These are phyloP conservation scores for Gnomoniopsis smithogilvyi DNA, from an alignment of 2,329 filamentous ascomycete genomes.

Conservation along the genomic window DNA sequence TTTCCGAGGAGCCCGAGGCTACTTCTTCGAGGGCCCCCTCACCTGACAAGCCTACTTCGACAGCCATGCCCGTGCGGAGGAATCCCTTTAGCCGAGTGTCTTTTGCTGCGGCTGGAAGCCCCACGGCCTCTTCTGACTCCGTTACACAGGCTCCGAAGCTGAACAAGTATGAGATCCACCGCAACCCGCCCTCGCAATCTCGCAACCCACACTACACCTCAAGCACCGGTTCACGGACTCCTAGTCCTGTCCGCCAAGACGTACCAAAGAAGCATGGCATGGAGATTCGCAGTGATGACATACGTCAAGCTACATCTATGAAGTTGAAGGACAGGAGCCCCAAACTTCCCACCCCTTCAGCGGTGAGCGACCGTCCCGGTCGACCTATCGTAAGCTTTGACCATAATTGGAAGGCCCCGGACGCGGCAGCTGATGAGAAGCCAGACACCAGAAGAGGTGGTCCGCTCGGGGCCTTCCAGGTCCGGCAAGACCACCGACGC, in stretches of 20 bases:
- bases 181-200: conserved; percentile 79
- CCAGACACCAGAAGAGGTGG: conserved; percentile 36
- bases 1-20: conserved; percentile 84
- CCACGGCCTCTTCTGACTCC: conserved; percentile 28
- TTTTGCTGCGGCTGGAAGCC: conserved; percentile 45
- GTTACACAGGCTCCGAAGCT: conserved; percentile 39
- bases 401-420: conserved; percentile 73
- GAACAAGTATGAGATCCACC: conserved; percentile 64
- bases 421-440: conserved; percentile 69
- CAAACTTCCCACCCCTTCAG: conserved; percentile 82
- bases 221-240: conserved; percentile 47
- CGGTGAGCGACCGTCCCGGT: conserved; percentile 85
- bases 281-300: conserved; percentile 83
- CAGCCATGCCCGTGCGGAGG: conserved; percentile 55
- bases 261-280: conserved; percentile 70
- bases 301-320: conserved; percentile 87
- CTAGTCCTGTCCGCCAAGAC: conserved; percentile 32
- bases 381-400: conserved; percentile 98
- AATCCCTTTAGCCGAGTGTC: conserved; percentile 65
- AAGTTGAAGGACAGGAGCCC: conserved; percentile 79
- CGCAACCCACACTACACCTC: conserved; percentile 76
- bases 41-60: conserved; percentile 24
- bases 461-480: conserved; percentile 20
- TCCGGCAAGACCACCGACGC: conserved; percentile 26
- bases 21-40: conserved; percentile 24